phyloP scores from a whole-genome alignment of 306 rosid species.

The Dicorynia guianensis region DNA sequence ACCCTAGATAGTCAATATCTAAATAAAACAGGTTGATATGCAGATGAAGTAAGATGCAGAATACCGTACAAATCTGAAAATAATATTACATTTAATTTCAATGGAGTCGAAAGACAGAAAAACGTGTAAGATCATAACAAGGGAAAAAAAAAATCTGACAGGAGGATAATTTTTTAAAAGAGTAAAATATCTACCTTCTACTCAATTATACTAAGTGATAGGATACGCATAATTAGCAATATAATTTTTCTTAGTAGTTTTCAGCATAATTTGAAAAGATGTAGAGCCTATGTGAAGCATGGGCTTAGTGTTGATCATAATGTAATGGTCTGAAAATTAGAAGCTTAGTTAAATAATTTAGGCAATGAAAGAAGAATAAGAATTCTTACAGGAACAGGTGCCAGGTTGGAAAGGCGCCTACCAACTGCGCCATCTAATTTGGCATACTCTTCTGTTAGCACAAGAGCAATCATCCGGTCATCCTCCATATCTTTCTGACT shows the following conservation, averaged over 20 bases:
- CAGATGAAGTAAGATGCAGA: slow-evolving; percentile 1
- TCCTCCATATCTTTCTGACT: slow-evolving; percentile 66
- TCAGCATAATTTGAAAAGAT: not conserved
- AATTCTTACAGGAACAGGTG: slow-evolving; percentile 69
- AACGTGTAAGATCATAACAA: not conserved
- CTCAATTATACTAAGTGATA: not conserved
- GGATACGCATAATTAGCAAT: not conserved
- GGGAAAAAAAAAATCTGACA: not conserved
- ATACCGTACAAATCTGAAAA: not conserved
- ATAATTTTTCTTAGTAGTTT: not conserved
- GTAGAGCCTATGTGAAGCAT: not conserved
- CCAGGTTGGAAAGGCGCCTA: slow-evolving; percentile 71
- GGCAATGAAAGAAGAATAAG: not conserved
- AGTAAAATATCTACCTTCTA: slow-evolving; percentile 16
- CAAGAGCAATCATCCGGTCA: slow-evolving; percentile 83
- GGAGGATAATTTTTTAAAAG: not conserved
- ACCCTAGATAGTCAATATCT: too few species aligned
- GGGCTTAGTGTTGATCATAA: not conserved
- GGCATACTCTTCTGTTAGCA: slow-evolving; percentile 83
- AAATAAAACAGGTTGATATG: not conserved
- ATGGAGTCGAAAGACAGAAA: slow-evolving; percentile 1
- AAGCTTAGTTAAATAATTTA: not conserved
- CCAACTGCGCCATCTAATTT: slow-evolving; percentile 71
- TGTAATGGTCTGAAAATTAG: slow-evolving; percentile 23
- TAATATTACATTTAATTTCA: not conserved